These are phyloP conservation scores for Babesia microti DNA, from an alignment of 169 alveolate genomes.

Conservation along the genomic window DNA sequence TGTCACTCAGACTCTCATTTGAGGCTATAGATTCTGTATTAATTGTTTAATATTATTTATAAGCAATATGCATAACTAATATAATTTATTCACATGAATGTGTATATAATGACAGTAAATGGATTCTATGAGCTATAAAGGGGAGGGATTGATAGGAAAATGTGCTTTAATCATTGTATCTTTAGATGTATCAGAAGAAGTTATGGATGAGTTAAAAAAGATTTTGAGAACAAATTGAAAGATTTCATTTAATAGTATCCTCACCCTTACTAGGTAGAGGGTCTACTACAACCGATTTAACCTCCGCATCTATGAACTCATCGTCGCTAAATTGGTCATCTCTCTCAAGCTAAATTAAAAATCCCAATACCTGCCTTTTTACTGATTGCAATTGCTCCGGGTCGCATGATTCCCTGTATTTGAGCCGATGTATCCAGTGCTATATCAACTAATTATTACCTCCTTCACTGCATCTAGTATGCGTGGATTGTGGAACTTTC, in stretches of 20 bases:
- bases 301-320: conserved; percentile 50
- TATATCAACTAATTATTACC: conserved; percentile 18
- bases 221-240: no score
- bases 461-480: conserved; percentile 35
- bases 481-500: conserved; percentile 9
- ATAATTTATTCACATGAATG: no score
- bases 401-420: neutral
- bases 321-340: conserved; percentile 13
- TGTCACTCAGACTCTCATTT: conserved; percentile 26
- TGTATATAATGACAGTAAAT: no score
- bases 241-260: no score
- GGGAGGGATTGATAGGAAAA: no score
- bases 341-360: conserved; percentile 1
- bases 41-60: no score
- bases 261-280: no score
- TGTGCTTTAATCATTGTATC: no score
- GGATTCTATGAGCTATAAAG: no score
- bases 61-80: no score
- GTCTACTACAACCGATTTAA: conserved; percentile 26
- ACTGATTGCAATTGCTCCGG: conserved; percentile 1
- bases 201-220: no score
- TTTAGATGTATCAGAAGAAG: neutral
- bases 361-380: neutral
- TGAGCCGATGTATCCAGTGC: conserved; percentile 5
- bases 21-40: conserved; percentile 5